These are phyloP conservation scores for Miscanthus lutarioriparius DNA, from an alignment of 176 grass and related monocot species.

Conservation along the genomic window DNA sequence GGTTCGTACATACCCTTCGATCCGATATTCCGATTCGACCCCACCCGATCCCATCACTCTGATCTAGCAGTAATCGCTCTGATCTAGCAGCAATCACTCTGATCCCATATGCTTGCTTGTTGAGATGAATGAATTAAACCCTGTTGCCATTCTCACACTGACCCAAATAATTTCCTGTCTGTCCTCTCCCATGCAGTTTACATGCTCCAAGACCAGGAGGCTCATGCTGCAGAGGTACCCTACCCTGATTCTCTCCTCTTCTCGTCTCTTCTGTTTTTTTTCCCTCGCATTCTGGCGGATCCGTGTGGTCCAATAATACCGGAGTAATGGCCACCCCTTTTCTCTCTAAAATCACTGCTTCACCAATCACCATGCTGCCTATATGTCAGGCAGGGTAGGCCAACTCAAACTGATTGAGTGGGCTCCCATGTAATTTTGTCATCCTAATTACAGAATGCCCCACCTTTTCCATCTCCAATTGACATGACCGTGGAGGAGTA, in stretches of 20 bases:
- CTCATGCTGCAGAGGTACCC: constrained; percentile 78
- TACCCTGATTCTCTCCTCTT: background rate
- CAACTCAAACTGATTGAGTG: constrained; percentile 14
- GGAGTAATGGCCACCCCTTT: background rate
- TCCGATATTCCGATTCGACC: background rate
- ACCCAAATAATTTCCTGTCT: background rate
- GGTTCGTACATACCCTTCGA: constrained; percentile 26
- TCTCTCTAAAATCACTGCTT: background rate
- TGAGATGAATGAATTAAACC: background rate
- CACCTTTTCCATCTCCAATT: background rate
- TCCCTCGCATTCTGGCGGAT: background rate
- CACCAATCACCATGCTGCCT: background rate
- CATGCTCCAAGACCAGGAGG: constrained; percentile 83
- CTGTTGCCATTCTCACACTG: background rate
- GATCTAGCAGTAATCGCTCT: background rate
- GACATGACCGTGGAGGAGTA: background rate
- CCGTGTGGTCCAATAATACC: background rate
- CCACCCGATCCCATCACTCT: background rate
- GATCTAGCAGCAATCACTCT: background rate
- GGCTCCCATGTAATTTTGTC: constrained; percentile 3
- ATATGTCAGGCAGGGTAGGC: background rate
- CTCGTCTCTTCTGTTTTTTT: background rate
- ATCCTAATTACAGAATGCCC: background rate
- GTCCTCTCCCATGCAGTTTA: constrained; percentile 48
- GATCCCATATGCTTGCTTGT: background rate